Base-by-base conservation (phyloP, 139 green algal species). In the Chlamydomonas sphaeroides region DNA sequence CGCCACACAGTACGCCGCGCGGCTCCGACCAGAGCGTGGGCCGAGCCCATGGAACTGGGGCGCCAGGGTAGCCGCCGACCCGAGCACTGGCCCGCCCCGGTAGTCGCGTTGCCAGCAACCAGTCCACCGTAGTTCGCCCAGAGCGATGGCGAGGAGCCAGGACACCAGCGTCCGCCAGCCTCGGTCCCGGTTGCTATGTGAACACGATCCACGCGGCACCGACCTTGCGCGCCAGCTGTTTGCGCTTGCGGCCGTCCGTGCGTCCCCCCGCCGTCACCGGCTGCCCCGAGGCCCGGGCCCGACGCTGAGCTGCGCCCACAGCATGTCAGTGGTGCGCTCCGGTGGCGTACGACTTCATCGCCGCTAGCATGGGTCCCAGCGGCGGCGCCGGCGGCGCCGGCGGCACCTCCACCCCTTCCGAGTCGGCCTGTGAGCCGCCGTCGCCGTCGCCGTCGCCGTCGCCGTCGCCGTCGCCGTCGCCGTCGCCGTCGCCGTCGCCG, bases 301-400 rank as follows among this genome's bases (percentile, higher is more conserved):
- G 15, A 5, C 35, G 74, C 74, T 80, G 70, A n/a, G 74, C 74
- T 80, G 59, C 33, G 28, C 14, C 74, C 74, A 80, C 30, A 80
- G 30, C 74, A 80, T 59, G 59, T 80, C 74, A 32, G 74, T 59
- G 1, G 74, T 59, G 4, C 30, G n/a, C 59, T 80, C 74, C 21
- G 48, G n/a, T 33, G 17, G 74, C 74, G 74, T 80, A 80, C 38
- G 74, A 35, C 59, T 80, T 80, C 18, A 80, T 80, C 74, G 63
- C 33, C 1, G 74, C 76, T 8, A 83, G 25, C 32, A 45, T 45
- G 0, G 76, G 62, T 25, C 62, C 76, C 0, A 39, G 33, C 4
- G 76, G 76, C n/a, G 59, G 74, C 11, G 30, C 38, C 11, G 49
- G 10, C 30, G 61, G 61, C 61, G 18, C n/a, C 23, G 39, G n/a